A percentile compares a stretch with the other conserved stretches of the same genome.
phyloP scores from a whole-genome alignment of 805 yeast species.

The Starmerella roubikii region DNA sequence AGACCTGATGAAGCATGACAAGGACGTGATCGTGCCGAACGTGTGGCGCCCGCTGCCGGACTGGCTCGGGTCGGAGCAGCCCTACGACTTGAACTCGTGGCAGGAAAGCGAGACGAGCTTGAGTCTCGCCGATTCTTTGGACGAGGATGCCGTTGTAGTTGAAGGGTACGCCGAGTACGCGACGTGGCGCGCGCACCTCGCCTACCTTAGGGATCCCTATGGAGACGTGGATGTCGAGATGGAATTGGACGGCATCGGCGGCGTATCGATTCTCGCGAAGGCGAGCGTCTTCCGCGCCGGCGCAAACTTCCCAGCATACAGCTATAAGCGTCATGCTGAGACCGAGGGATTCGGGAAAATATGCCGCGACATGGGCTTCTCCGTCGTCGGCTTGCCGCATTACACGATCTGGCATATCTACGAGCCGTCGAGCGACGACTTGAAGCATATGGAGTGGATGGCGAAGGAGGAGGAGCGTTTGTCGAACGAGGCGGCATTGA shows the following conservation, averaged over 20 bases:
- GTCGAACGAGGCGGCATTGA: constrained; percentile 26
- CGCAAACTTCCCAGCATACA: constrained; percentile 91
- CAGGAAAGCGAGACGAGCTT: constrained; percentile 68
- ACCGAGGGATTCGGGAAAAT: constrained; percentile 95
- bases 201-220: constrained; percentile 84
- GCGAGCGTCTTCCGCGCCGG: constrained; percentile 80
- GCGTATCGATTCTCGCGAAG: constrained; percentile 81
- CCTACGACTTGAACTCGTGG: constrained; percentile 96
- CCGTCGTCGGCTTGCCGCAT: constrained; percentile 86
- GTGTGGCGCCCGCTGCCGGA: constrained; percentile 97
- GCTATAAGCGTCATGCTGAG: constrained; percentile 92
- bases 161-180: constrained; percentile 97
- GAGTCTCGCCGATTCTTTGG: constrained; percentile 37
- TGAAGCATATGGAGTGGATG: constrained; percentile 49
- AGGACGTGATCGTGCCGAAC: constrained; percentile 90
- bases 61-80: constrained; percentile 80
- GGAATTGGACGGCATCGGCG: constrained; percentile 94
- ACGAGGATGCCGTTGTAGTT: constrained; percentile 91
- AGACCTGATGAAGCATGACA: constrained; percentile 85
- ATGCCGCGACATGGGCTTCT: constrained; percentile 73
- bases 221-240: constrained; percentile 90
- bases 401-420: constrained; percentile 95
- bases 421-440: constrained; percentile 89
- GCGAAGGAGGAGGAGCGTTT: constrained; percentile 31
- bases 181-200: constrained; percentile 95